Percentiles rank a stretch among this genome's conserved stretches.
Conservation (phyloP, 768 basidiomycete genomes). For the Tulasnella sp. region DNA sequence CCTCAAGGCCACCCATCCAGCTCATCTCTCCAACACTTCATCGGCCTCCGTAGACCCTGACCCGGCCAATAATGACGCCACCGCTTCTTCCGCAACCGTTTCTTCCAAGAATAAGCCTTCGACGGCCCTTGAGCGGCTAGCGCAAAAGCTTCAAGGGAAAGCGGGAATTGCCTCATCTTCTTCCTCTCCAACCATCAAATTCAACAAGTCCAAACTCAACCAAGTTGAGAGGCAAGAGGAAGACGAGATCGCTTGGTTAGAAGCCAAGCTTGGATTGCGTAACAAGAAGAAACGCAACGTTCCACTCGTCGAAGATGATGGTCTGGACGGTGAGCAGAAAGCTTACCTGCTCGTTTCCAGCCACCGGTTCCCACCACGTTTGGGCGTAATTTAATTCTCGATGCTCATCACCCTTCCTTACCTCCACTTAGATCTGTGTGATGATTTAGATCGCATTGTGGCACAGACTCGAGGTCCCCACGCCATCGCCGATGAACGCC, state of each 20-base stretch:
- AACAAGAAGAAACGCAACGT: constrained; percentile 33
- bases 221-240: constrained; percentile 58
- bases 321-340: constrained; percentile 59
- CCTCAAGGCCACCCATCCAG: background rate
- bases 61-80: background rate
- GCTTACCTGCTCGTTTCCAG: background rate
- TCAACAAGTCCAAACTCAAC: background rate
- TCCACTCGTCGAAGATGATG: constrained; percentile 59
- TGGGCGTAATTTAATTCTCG: background rate
- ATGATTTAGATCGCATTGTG: constrained; percentile 19
- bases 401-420: background rate
- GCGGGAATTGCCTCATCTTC: background rate
- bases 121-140: background rate
- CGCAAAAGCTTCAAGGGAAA: background rate
- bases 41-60: background rate
- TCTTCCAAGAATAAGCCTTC: background rate
- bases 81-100: background rate
- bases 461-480: background rate
- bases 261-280: constrained; percentile 60
- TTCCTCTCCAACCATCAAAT: background rate
- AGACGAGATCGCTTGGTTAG: constrained; percentile 75
- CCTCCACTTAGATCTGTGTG: constrained; percentile 14
- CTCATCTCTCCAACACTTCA: background rate
- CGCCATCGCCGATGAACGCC: background rate
- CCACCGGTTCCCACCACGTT: background rate